phyloP scores from a whole-genome alignment of 164 flowering plant species.

The Cinnamomum chago region DNA sequence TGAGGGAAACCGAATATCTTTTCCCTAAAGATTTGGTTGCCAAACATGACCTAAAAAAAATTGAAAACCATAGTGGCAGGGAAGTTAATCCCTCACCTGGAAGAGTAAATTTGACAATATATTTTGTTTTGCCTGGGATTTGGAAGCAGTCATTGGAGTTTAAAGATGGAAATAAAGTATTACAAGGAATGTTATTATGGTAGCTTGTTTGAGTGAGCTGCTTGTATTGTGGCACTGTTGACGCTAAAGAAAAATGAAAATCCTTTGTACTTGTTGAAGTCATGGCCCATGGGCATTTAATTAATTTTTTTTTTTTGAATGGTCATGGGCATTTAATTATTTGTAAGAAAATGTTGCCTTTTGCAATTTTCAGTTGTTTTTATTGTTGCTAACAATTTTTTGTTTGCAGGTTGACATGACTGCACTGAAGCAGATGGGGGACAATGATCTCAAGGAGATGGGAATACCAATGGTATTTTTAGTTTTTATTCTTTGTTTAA shows the following conservation, averaged over 20 bases:
- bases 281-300: neutral
- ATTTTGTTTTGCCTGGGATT: neutral
- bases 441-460: slow-evolving; percentile 72
- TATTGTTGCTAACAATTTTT: slow-evolving; percentile 6
- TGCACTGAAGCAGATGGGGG: slow-evolving; percentile 82
- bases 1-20: too few relatives aligned
- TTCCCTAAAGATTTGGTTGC: too few relatives aligned
- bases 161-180: neutral
- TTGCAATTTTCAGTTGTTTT: neutral
- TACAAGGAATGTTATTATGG: neutral
- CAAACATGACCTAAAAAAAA: too few relatives aligned
- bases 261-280: neutral
- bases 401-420: slow-evolving; percentile 69
- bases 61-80: neutral
- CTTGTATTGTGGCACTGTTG: neutral
- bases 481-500: neutral
- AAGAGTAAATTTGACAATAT: neutral
- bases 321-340: neutral
- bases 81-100: neutral
- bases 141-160: neutral
- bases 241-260: neutral
- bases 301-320: neutral
- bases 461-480: slow-evolving; percentile 81
- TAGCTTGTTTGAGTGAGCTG: neutral
- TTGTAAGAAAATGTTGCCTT: neutral